Percentiles rank a stretch among this genome's conserved stretches.
These are phyloP conservation scores for Eurotiales sp. DNA, from an alignment of 2,329 filamentous ascomycete species.

Conservation along the genomic window DNA sequence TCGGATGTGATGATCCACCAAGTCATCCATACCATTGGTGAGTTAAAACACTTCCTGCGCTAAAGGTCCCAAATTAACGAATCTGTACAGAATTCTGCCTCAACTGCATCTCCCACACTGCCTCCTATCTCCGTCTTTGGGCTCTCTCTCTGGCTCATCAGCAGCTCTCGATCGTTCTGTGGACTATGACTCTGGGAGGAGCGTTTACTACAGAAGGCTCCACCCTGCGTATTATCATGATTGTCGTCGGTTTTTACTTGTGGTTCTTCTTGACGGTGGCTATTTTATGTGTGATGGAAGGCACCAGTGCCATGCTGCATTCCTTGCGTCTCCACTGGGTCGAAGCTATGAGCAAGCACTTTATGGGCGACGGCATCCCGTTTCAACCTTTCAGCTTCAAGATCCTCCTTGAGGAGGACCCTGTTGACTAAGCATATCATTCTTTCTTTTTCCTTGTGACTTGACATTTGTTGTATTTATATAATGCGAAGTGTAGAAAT, in stretches of 20 bases:
- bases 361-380: slow-evolving; percentile 81
- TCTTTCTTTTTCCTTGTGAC: slow-evolving; percentile 1
- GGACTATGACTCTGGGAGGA: slow-evolving; percentile 87
- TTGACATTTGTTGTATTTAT: slow-evolving; percentile 8
- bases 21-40: slow-evolving; percentile 89
- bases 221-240: slow-evolving; percentile 68
- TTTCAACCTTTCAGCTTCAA: slow-evolving; percentile 90
- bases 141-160: slow-evolving; percentile 95
- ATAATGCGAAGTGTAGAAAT: slow-evolving; percentile 8
- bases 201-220: slow-evolving; percentile 64
- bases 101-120: slow-evolving; percentile 98
- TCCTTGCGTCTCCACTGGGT: slow-evolving; percentile 91
- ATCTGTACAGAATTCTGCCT: slow-evolving; percentile 78
- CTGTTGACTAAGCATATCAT: slow-evolving; percentile 36
- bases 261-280: slow-evolving; percentile 84
- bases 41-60: slow-evolving; percentile 3
- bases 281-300: slow-evolving; percentile 91
- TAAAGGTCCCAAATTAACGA: slow-evolving; percentile 1
- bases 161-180: slow-evolving; percentile 92
- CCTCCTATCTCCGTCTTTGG: slow-evolving; percentile 98
- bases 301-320: slow-evolving; percentile 93
- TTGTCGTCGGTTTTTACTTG: slow-evolving; percentile 76
- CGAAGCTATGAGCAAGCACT: slow-evolving; percentile 96
- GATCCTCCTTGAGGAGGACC: slow-evolving; percentile 76
- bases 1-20: slow-evolving; percentile 98